These are phyloP conservation scores for Magnolia changhungtana DNA, from an alignment of 164 flowering plant genomes.

Conservation along the genomic window DNA sequence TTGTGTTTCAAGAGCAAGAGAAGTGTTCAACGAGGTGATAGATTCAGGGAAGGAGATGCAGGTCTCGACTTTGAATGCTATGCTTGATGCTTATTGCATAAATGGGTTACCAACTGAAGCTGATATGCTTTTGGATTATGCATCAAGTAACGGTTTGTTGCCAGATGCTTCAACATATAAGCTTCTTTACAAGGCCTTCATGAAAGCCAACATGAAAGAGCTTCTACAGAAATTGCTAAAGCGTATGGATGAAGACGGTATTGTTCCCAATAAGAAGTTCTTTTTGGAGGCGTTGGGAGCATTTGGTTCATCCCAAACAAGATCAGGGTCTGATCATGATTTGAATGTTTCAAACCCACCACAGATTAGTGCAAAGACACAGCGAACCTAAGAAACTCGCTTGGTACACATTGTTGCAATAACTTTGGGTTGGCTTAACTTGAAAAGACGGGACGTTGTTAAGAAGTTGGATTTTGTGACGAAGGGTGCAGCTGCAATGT, in stretches of 20 bases:
- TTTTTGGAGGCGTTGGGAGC: slow-evolving; percentile 87
- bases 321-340: slow-evolving; percentile 17
- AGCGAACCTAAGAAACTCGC: neutral
- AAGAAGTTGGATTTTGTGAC: too few relatives aligned
- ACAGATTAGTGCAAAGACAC: slow-evolving; percentile 5
- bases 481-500: too few relatives aligned
- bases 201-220: slow-evolving; percentile 74
- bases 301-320: slow-evolving; percentile 40
- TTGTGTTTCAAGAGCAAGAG: slow-evolving; percentile 70
- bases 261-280: slow-evolving; percentile 84
- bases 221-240: slow-evolving; percentile 52
- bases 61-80: slow-evolving; percentile 78
- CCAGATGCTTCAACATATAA: slow-evolving; percentile 78
- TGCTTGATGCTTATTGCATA: slow-evolving; percentile 87
- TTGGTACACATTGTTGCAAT: neutral
- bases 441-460: too few relatives aligned
- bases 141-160: slow-evolving; percentile 25
- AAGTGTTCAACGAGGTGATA: slow-evolving; percentile 48
- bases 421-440: too few relatives aligned
- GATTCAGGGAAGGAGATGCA: slow-evolving; percentile 53
- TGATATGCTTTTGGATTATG: slow-evolving; percentile 49
- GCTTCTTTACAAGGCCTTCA: slow-evolving; percentile 84
- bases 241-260: slow-evolving; percentile 73
- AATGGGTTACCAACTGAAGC: slow-evolving; percentile 77
- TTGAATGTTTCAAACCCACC: slow-evolving; percentile 12